Evolutionary conservation across 768 basidiomycete genomes (phyloP).

Genomic region (Lanmaoa rubissima): DNA sequence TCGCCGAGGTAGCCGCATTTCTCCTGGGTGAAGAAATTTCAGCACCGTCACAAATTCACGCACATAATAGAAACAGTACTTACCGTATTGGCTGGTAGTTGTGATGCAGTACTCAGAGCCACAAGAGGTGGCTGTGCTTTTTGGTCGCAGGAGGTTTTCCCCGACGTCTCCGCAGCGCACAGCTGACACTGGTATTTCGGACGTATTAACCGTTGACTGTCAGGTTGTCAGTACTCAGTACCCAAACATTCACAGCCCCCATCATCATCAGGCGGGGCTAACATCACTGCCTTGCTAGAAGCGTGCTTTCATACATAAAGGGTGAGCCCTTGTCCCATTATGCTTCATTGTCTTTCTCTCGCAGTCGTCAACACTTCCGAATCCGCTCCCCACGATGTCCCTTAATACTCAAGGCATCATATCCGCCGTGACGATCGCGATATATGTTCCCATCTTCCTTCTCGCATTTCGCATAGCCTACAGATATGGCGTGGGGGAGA

Average conservation of each 20-base stretch:
- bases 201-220: background rate
- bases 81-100: too few relatives aligned
- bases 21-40: background rate
- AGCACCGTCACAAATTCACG: background rate
- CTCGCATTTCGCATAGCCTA: conserved; percentile 45
- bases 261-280: background rate
- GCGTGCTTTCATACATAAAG: conserved; percentile 22
- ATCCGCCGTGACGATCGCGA: conserved; percentile 55
- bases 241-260: conserved; percentile 11
- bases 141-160: too few relatives aligned
- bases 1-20: conserved; percentile 73
- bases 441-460: conserved; percentile 56
- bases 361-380: background rate
- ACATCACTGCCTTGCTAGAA: conserved; percentile 20
- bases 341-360: background rate
- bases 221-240: background rate
- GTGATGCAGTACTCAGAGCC: too few relatives aligned
- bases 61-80: too few relatives aligned
- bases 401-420: conserved; percentile 48
- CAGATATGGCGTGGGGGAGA: conserved; percentile 58
- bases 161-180: too few relatives aligned
- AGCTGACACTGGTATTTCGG: background rate
- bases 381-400: conserved; percentile 24
- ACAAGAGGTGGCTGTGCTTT: too few relatives aligned
- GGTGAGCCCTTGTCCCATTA: background rate